These are phyloP conservation scores for Fusarium drepaniforme DNA, from an alignment of 2,329 filamentous ascomycete species.

Conservation along the genomic window DNA sequence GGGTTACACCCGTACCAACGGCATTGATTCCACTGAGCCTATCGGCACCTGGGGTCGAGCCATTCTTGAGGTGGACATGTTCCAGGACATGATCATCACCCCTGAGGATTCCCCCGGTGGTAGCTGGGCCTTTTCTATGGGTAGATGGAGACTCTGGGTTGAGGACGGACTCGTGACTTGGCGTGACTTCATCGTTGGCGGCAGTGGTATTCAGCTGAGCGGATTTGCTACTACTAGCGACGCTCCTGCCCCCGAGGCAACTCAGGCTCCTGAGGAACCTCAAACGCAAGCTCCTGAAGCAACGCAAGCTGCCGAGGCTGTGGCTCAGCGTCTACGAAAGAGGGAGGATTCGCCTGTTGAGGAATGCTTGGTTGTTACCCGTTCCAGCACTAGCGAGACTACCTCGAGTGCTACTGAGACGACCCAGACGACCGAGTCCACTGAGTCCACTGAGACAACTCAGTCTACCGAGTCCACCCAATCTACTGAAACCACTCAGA, in stretches of 20 bases:
- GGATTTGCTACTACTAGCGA: neutral
- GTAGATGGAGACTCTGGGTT: constrained; percentile 37
- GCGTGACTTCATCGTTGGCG: constrained; percentile 22
- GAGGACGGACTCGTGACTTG: constrained; percentile 27
- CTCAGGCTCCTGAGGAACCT: neutral
- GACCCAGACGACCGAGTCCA: neutral
- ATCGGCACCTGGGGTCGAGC: constrained; percentile 14
- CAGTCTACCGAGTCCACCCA: neutral
- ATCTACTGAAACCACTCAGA: neutral
- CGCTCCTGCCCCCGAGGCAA: neutral
- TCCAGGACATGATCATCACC: constrained; percentile 8
- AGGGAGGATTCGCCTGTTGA: constrained; percentile 11
- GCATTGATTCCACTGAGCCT: neutral
- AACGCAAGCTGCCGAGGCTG: neutral
- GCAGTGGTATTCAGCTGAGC: neutral
- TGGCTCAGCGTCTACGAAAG: neutral
- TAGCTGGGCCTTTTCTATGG: constrained; percentile 6
- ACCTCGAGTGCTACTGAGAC: neutral
- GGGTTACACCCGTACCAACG: constrained; percentile 22
- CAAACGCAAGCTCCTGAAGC: neutral
- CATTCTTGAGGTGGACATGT: constrained; percentile 23
- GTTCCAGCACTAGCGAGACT: neutral
- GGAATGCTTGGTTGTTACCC: constrained; percentile 16
- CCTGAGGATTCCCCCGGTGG: neutral
- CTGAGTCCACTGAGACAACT: neutral